Conservation (phyloP, 257 asterid genomes). For the Lycium ferocissimum region DNA sequence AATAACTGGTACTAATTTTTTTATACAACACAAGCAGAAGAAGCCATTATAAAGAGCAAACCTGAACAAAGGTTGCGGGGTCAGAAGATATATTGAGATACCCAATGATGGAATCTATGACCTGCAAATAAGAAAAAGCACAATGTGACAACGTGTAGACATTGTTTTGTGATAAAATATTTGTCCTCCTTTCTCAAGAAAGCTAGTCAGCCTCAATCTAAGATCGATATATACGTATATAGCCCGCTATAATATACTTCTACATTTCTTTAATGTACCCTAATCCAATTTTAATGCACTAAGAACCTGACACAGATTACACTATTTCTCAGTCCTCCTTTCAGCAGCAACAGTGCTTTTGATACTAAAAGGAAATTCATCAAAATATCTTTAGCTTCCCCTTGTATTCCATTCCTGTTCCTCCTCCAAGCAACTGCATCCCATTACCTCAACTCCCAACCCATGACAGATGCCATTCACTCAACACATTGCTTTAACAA, state of each 20-base stretch:
- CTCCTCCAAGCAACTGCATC: not conserved
- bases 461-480: not conserved
- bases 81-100: constrained; percentile 66
- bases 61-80: constrained; percentile 88
- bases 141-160: not conserved
- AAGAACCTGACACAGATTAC: not conserved
- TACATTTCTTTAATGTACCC: not conserved
- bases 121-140: constrained; percentile 49
- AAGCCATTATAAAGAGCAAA: constrained; percentile 32
- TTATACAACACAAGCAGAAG: too few relatives aligned
- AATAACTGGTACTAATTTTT: too few relatives aligned
- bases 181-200: not conserved
- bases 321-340: not conserved
- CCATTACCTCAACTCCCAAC: not conserved
- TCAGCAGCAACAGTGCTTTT: not conserved
- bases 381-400: not conserved
- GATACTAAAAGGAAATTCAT: not conserved
- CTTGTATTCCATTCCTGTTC: not conserved
- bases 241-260: not conserved
- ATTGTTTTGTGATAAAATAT: not conserved
- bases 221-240: not conserved
- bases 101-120: constrained; percentile 69
- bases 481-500: not conserved
- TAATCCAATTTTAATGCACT: not conserved
- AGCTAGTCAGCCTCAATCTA: not conserved